Evolutionary conservation across 2,329 filamentous ascomycete genomes (phyloP).

Genomic region (Macroventuria anomochaeta): DNA sequence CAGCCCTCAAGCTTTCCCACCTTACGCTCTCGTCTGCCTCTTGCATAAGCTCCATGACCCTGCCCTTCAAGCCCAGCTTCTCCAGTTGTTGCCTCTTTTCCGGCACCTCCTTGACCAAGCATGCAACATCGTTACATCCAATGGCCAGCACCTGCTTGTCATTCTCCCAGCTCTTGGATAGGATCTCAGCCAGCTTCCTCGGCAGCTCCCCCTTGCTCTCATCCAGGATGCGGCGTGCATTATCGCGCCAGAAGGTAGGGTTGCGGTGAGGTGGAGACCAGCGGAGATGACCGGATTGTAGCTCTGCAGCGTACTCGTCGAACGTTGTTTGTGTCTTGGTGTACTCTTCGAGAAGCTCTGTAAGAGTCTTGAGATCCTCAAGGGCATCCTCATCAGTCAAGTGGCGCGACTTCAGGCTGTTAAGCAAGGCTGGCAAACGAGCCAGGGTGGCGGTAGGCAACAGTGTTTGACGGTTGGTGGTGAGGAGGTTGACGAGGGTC

Average conservation of each 20-base stretch:
- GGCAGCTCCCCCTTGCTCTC: constrained; percentile 79
- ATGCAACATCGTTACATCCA: constrained; percentile 91
- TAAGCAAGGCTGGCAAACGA: constrained; percentile 71
- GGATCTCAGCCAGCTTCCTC: constrained; percentile 82
- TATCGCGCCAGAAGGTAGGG: constrained; percentile 88
- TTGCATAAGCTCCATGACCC: constrained; percentile 93
- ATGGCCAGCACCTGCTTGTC: constrained; percentile 87
- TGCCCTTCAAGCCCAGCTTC: constrained; percentile 81
- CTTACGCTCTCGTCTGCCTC: constrained; percentile 86
- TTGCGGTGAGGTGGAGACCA: constrained; percentile 93
- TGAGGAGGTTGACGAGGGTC: constrained; percentile 87
- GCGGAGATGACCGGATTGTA: constrained; percentile 83
- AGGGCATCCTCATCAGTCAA: constrained; percentile 60
- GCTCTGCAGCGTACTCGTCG: constrained; percentile 77
- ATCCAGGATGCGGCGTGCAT: constrained; percentile 85
- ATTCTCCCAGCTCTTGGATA: constrained; percentile 82
- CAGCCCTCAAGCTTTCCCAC: constrained; percentile 89
- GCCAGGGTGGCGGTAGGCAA: constrained; percentile 87
- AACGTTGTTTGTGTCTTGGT: constrained; percentile 72
- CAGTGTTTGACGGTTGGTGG: constrained; percentile 68
- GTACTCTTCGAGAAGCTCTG: constrained; percentile 81
- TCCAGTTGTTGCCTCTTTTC: constrained; percentile 82
- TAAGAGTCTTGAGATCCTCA: constrained; percentile 56
- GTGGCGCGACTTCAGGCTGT: constrained; percentile 62
- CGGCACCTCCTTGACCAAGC: constrained; percentile 84